phyloP scores from a whole-genome alignment of 352 stramenopile species.

The Pythium sukuiense region DNA sequence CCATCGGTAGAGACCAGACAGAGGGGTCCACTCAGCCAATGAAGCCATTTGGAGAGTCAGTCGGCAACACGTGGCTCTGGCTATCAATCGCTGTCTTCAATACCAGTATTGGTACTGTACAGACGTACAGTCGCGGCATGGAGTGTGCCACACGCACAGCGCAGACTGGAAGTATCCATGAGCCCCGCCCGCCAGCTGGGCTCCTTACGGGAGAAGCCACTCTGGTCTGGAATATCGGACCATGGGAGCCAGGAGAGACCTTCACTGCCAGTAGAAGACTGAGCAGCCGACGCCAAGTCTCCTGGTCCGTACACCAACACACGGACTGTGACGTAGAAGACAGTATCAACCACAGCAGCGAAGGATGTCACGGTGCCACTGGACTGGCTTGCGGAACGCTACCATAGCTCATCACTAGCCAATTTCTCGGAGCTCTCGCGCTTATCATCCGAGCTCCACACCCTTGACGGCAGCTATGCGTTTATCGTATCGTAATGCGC shows the following conservation, averaged over 20 bases:
- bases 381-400: not conserved
- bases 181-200: not conserved
- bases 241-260: not conserved
- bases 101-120: no score
- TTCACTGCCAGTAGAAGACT: not conserved
- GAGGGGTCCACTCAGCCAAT: not conserved
- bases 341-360: not conserved
- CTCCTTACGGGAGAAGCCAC: not conserved
- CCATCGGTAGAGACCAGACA: not conserved
- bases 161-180: not conserved
- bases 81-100: not conserved
- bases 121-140: not conserved
- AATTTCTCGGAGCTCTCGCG: slow-evolving; percentile 17
- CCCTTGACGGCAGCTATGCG: not conserved
- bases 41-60: slow-evolving; percentile 3
- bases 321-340: not conserved
- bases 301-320: not conserved
- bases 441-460: slow-evolving; percentile 14
- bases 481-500: not conserved
- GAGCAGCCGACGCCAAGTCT: not conserved
- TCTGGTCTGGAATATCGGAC: not conserved
- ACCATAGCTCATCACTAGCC: not conserved
- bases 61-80: slow-evolving; percentile 2
- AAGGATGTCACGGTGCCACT: not conserved
- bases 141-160: not conserved